These are phyloP conservation scores for Coemansia linderi DNA, from an alignment of 371 early-diverging fungal species.

Conservation along the genomic window DNA sequence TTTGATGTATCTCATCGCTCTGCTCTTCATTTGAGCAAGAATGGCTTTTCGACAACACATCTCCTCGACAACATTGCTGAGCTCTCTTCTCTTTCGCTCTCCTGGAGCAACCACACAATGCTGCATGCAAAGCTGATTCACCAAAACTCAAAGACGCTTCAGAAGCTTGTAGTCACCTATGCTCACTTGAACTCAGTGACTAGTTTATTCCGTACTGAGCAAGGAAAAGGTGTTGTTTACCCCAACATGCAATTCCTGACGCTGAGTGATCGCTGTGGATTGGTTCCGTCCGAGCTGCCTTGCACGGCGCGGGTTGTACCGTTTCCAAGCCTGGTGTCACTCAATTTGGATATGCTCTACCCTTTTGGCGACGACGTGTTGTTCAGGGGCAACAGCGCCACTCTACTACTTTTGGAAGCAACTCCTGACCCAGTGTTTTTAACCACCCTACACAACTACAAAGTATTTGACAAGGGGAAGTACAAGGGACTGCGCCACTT, in stretches of 20 bases:
- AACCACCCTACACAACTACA: neutral
- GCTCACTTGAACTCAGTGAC: neutral
- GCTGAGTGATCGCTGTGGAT: neutral
- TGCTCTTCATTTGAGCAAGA: neutral
- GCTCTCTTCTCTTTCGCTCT: neutral
- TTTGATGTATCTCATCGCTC: neutral
- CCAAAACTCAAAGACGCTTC: slow-evolving; percentile 1
- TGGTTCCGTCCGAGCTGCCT: neutral
- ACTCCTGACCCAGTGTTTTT: neutral
- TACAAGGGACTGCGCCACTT: neutral
- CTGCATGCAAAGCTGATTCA: neutral
- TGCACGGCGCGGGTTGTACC: slow-evolving; percentile 4
- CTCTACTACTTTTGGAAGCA: slow-evolving; percentile 1
- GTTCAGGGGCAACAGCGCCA: slow-evolving; percentile 18
- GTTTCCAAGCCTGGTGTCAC: slow-evolving; percentile 7
- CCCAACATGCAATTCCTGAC: neutral
- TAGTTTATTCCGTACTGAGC: neutral
- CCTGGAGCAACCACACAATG: neutral
- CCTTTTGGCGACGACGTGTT: slow-evolving; percentile 23
- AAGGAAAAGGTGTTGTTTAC: neutral
- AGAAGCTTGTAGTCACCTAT: neutral
- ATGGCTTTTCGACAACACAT: neutral
- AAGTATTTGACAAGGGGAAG: neutral
- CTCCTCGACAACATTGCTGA: neutral
- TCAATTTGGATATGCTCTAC: slow-evolving; percentile 8